Base-by-base conservation (phyloP, 2,329 filamentous ascomycete genomes). In the Fusarium brevicatenulatum region DNA sequence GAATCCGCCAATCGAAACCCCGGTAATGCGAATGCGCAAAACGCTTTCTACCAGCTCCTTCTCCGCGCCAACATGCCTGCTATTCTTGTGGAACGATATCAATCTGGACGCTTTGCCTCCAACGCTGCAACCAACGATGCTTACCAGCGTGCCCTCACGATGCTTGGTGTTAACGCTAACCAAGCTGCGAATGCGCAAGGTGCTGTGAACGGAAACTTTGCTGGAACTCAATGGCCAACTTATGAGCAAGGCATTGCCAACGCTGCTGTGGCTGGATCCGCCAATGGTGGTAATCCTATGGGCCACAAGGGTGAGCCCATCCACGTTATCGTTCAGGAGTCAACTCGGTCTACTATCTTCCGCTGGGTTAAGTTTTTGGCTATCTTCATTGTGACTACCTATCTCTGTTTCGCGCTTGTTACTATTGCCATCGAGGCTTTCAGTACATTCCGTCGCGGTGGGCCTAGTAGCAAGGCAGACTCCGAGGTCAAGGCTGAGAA, bases 241-340 rank as follows among this genome's bases (percentile, higher is more conserved):
- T 76, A 74, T 28, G 80, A 82, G 36, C 78, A 80, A 42, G 76
- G 71, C 44, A 71, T 79, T 49, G 79, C 72, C 13, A 78, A 77
- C 36, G 78, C 80, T 36, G 78, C 77, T 9, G 70, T 78, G 9
- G 63, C 70, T 39, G 74, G 70, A 13, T 63, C 75, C 37, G 74
- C 70, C 44, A 68, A 63, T 55, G 71, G 63, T 39, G 67, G 70
- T 18, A 78, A 77, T 54, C 67, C 74, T 8, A 90, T 89, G 54
- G 95, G 95, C 39, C 89, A 87, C 34, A 97, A 95, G 83, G 91
- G 92, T 42, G 91, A 93, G 52, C 95, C 95, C n/a, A 89, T 99
- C 34, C 95, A 98, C 79, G 96, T 99, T 46, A 93, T 98, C 18
- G 94, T 99, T 10, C 95, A 98, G 78, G 96, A 99, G 82, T 94